Percentiles rank a stretch among this genome's conserved stretches.
Evolutionary conservation across 2,329 filamentous ascomycete genomes (phyloP).

Genomic region (Nemania sp.): DNA sequence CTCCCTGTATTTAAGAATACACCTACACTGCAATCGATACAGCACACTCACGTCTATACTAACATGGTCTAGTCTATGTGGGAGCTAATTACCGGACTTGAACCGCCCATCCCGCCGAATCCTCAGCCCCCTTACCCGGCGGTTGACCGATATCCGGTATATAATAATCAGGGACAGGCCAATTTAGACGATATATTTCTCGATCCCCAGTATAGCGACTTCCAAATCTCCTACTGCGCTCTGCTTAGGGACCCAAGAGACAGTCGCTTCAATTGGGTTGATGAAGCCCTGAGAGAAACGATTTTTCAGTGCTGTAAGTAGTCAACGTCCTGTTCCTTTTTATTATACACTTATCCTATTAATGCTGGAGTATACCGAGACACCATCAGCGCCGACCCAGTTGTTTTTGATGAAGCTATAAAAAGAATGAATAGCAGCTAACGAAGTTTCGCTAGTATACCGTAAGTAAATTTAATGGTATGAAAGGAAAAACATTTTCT

Average conservation of each 20-base stretch:
- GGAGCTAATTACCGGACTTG: conserved; percentile 42
- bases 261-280: conserved; percentile 34
- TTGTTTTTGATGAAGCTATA: not conserved
- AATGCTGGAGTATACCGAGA: not conserved
- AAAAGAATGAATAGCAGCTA: conserved; percentile 1
- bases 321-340: not conserved
- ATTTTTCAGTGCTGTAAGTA: conserved; percentile 42
- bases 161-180: not conserved
- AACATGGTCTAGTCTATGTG: conserved; percentile 43
- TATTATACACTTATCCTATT: not conserved
- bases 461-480: too few relatives aligned
- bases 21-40: not conserved
- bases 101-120: conserved; percentile 37
- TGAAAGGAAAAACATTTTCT: too few relatives aligned
- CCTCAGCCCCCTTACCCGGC: conserved; percentile 38
- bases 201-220: not conserved
- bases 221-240: conserved; percentile 43
- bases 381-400: not conserved
- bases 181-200: not conserved
- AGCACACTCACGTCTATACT: not conserved
- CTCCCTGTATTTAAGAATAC: not conserved
- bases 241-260: conserved; percentile 33
- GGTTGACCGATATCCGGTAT: not conserved
- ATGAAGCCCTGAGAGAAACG: conserved; percentile 36
- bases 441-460: conserved; percentile 36